Percentiles rank a stretch among this genome's conserved stretches.
Conservation (phyloP, 2,329 filamentous ascomycete species). For the Colletotrichum orchidophilum region DNA sequence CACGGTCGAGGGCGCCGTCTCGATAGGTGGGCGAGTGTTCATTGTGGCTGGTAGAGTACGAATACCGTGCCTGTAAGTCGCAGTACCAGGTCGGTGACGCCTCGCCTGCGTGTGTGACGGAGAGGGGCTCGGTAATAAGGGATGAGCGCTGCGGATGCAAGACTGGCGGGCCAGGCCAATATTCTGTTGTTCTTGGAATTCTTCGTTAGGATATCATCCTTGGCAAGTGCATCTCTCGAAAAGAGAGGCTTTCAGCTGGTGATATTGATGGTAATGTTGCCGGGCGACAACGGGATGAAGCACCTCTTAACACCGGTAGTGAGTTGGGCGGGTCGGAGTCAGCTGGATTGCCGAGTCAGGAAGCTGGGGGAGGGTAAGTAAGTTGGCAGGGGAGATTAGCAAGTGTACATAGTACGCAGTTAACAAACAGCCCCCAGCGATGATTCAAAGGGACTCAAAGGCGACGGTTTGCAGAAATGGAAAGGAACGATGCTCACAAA, state of each 20-base stretch:
- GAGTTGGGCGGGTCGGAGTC: slow-evolving; percentile 17
- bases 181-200: slow-evolving; percentile 1
- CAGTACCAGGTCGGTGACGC: background rate
- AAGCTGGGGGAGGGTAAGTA: slow-evolving; percentile 14
- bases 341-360: slow-evolving; percentile 30
- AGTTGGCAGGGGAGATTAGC: slow-evolving; percentile 9
- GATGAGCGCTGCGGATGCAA: background rate
- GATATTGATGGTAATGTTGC: slow-evolving; percentile 14
- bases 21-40: slow-evolving; percentile 90
- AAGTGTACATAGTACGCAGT: slow-evolving; percentile 11
- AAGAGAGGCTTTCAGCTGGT: slow-evolving; percentile 2
- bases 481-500: background rate
- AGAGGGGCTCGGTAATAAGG: background rate
- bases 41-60: too few relatives aligned
- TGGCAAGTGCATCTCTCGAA: background rate
- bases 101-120: background rate
- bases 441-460: background rate
- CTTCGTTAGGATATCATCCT: slow-evolving; percentile 25
- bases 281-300: background rate
- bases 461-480: background rate
- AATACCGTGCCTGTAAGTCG: slow-evolving; percentile 11
- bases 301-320: background rate
- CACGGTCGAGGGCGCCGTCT: slow-evolving; percentile 76
- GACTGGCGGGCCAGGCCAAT: background rate
- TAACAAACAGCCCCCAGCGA: background rate